Conservation (phyloP, 805 yeast species). For the Candida michaelii region DNA sequence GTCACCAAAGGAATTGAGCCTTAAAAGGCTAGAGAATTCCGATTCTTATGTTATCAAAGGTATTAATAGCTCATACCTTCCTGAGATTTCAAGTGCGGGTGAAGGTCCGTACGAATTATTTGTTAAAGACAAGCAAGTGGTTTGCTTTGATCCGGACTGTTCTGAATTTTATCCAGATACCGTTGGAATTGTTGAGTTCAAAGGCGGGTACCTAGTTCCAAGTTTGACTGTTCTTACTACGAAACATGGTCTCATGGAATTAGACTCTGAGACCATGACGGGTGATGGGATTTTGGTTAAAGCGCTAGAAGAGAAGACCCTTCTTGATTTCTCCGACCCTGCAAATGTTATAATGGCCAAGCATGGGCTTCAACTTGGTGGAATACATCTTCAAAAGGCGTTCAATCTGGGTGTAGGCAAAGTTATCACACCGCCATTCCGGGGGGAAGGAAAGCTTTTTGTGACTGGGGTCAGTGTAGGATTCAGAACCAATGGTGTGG, state of each 20-base stretch:
- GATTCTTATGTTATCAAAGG: neutral
- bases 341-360: conserved; percentile 1
- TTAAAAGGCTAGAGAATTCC: neutral
- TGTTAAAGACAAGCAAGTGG: neutral
- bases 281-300: conserved; percentile 7
- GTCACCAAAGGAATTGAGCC: neutral
- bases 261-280: conserved; percentile 4
- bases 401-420: conserved; percentile 5
- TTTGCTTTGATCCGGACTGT: conserved; percentile 3
- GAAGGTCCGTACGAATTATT: neutral
- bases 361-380: conserved; percentile 7
- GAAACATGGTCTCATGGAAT: conserved; percentile 6
- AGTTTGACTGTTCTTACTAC: conserved; percentile 4
- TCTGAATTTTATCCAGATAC: neutral
- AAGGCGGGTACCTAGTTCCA: conserved; percentile 1
- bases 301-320: neutral
- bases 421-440: conserved; percentile 7
- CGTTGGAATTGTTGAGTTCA: neutral
- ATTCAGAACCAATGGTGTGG: conserved; percentile 1
- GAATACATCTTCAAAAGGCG: conserved; percentile 6
- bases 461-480: conserved; percentile 12
- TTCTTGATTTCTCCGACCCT: conserved; percentile 3
- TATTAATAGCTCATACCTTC: neutral
- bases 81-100: neutral
- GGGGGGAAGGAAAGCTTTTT: conserved; percentile 8